Evolutionary conservation across 2,329 filamentous ascomycete genomes (phyloP).

Genomic region (Alternaria sp.): DNA sequence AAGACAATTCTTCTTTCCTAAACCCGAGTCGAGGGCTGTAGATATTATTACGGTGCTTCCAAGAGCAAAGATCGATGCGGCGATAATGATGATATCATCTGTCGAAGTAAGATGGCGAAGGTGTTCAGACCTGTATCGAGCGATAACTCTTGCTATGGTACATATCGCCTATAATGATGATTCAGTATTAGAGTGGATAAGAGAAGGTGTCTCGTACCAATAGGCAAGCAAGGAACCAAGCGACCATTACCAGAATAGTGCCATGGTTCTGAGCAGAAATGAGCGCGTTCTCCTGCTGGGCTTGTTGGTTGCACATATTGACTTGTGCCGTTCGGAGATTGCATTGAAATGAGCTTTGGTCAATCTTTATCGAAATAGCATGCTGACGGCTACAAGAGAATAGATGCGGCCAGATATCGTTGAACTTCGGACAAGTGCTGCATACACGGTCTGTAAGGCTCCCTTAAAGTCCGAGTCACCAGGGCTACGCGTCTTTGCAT

Average conservation of each 20-base stretch:
- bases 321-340: constrained; percentile 27
- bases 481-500: constrained; percentile 19
- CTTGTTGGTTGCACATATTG: constrained; percentile 22
- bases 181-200: constrained; percentile 11
- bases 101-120: constrained; percentile 18
- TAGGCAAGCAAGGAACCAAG: constrained; percentile 38
- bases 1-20: constrained; percentile 29
- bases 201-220: constrained; percentile 24
- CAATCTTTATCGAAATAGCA: constrained; percentile 27
- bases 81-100: constrained; percentile 34
- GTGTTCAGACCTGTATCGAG: constrained; percentile 25
- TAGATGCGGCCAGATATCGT: constrained; percentile 21
- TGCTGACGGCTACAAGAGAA: constrained; percentile 9
- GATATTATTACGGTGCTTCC: constrained; percentile 35
- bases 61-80: constrained; percentile 31
- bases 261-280: constrained; percentile 38
- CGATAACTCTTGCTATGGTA: constrained; percentile 24
- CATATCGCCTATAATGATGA: constrained; percentile 26
- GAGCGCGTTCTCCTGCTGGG: constrained; percentile 26
- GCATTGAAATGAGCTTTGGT: constrained; percentile 27
- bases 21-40: constrained; percentile 29
- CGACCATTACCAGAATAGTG: constrained; percentile 36
- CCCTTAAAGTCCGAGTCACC: constrained; percentile 24
- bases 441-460: constrained; percentile 23
- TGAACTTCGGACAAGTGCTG: constrained; percentile 18